Base-by-base conservation (phyloP, 139 green algal species). In the Chlorella sp. region DNA sequence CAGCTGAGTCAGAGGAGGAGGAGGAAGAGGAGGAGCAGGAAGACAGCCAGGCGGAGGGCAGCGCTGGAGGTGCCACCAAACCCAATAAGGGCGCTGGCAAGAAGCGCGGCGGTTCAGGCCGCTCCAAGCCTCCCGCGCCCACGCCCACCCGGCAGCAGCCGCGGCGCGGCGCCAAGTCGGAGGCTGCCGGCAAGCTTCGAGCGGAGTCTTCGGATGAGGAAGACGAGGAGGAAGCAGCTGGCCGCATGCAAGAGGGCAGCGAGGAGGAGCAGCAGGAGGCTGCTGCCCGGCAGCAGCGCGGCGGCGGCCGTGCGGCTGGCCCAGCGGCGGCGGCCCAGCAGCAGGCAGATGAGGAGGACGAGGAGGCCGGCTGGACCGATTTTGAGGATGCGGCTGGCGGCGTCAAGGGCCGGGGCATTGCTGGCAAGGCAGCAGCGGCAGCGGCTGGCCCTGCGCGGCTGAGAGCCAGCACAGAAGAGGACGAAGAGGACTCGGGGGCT, bases 91-190 rank as follows among this genome's bases (percentile, higher is more conserved):
- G 44, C 13, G 72, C 41, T 26, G 47, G 32, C 21, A 81, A 81
- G n/a, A 74, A 83, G 76, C 25, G 38, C 0, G 76, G 56, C 63
- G 38, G 23, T 28, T 16, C 13, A 0, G 44, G 73, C 73, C 21
- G 73, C 44, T n/a, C 44, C 26, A 65, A 80, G 73, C 44, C n/a
- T n/a, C n/a, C 28, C n/a, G 73, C 73, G 12, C 28, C 47, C 38
- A 72, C 60, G 28, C 82, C 82, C 28, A 72, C 17, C 12, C 64
- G 82, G 28, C 82, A 74, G 55, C 82, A 87, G 74, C 82, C 82
- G 13, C 82, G 82, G 9, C 83, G 83, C 0, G 73, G 73, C 28
- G 62, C 83, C 57, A 83, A 83, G 73, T 26, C 47, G 3, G 73
- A 71, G 7, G 73, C 74, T 9, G 80, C 15, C 2, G 47, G 12